A percentile compares a stretch with the other conserved stretches of the same genome.
Evolutionary conservation across 1,139 yeast genomes (phyloP).

Genomic region (Chernovozyma sophiae-reginae): DNA sequence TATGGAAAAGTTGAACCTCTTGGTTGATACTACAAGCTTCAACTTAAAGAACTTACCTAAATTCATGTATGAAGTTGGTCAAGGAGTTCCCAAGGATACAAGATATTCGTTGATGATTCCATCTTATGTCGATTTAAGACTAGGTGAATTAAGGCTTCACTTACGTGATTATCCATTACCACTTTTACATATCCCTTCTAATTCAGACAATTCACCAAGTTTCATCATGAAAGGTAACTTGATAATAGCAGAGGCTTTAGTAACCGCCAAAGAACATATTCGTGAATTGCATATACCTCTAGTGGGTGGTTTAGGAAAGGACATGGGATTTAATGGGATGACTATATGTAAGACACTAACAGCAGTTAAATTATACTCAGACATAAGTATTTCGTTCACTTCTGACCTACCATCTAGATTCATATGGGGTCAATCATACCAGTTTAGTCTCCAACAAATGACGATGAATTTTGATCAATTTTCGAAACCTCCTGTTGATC

Average conservation of each 20-base stretch:
- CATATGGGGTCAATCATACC: conserved; percentile 84
- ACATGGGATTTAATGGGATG: conserved; percentile 44
- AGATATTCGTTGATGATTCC: conserved; percentile 70
- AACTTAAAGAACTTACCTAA: conserved; percentile 49
- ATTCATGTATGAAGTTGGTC: conserved; percentile 69
- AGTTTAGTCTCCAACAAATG: conserved; percentile 78
- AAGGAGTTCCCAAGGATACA: conserved; percentile 74
- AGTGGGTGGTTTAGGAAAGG: conserved; percentile 36
- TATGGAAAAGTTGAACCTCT: conserved; percentile 54
- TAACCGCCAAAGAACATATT: conserved; percentile 40
- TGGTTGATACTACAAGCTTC: conserved; percentile 53
- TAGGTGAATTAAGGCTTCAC: conserved; percentile 52
- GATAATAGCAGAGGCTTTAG: conserved; percentile 44
- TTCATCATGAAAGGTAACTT: conserved; percentile 45
- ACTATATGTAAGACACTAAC: conserved; percentile 75
- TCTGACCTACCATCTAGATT: conserved; percentile 62
- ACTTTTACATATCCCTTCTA: conserved; percentile 34
- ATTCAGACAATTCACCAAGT: conserved; percentile 16
- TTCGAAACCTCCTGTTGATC: conserved; percentile 77
- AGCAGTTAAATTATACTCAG: conserved; percentile 68
- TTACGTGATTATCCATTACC: conserved; percentile 72
- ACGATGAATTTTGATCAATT: conserved; percentile 80
- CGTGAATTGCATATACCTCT: conserved; percentile 64
- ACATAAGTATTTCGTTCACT: conserved; percentile 51
- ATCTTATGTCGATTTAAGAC: conserved; percentile 41